Percentiles rank a stretch among this genome's conserved stretches.
These are phyloP conservation scores for Incumbomyces delicatus DNA, from an alignment of 2,329 filamentous ascomycete species.

Conservation along the genomic window DNA sequence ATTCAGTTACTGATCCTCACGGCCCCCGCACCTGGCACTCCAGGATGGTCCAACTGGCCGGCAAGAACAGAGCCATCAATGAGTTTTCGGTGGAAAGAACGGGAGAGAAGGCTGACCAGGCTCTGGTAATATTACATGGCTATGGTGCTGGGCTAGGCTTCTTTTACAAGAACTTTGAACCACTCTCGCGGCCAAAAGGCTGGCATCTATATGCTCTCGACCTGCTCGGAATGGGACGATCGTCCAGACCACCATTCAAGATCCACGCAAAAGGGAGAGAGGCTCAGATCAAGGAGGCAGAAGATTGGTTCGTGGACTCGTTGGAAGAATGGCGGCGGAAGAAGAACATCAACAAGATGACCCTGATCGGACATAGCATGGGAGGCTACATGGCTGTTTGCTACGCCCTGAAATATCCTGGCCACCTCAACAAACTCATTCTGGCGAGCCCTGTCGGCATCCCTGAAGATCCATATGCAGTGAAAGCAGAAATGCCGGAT, in stretches of 20 bases:
- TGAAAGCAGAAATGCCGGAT: conserved; percentile 70
- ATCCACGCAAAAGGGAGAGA: conserved; percentile 73
- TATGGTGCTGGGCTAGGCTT: conserved; percentile 95
- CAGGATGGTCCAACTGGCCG: conserved; percentile 70
- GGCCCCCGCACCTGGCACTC: conserved; percentile 80
- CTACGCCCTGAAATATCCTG: conserved; percentile 93
- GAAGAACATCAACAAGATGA: conserved; percentile 85
- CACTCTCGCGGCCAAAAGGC: conserved; percentile 63
- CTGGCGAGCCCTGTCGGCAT: conserved; percentile 90
- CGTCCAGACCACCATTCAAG: conserved; percentile 70
- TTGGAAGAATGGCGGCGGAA: conserved; percentile 91
- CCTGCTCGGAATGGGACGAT: conserved; percentile 89
- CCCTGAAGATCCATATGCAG: conserved; percentile 85
- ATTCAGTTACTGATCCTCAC: conserved; percentile 58
- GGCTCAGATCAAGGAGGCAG: conserved; percentile 75
- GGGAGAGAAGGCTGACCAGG: conserved; percentile 70
- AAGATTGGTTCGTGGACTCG: conserved; percentile 92
- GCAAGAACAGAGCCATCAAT: conserved; percentile 79
- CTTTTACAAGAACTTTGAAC: conserved; percentile 97
- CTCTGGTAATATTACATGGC: conserved; percentile 89
- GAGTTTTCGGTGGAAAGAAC: conserved; percentile 84
- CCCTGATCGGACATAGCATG: conserved; percentile 81
- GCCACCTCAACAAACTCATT: conserved; percentile 88
- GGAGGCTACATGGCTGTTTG: conserved; percentile 92
- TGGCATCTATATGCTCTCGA: conserved; percentile 94